These are phyloP conservation scores for Hypoxylon fuscum DNA, from an alignment of 495 filamentous ascomycete genomes.

Conservation along the genomic window DNA sequence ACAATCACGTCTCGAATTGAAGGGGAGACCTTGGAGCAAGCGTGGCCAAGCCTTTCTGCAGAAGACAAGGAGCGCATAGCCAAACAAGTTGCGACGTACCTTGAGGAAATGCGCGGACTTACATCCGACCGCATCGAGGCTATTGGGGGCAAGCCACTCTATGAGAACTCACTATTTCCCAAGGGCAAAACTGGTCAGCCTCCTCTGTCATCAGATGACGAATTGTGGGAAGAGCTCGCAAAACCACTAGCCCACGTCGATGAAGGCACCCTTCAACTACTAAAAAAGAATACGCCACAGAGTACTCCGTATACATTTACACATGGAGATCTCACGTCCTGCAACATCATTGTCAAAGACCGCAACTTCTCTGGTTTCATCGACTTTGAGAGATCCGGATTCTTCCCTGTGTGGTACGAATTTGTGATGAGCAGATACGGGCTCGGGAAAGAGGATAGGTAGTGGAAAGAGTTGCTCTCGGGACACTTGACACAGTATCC, in stretches of 20 bases:
- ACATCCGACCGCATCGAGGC: slow-evolving; percentile 3
- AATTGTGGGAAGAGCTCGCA: neutral
- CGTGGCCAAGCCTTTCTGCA: no score
- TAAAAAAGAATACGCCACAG: neutral
- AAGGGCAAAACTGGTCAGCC: neutral
- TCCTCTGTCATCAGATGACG: slow-evolving; percentile 1
- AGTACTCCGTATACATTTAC: slow-evolving; percentile 5
- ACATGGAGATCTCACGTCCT: slow-evolving; percentile 1
- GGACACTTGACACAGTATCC: neutral
- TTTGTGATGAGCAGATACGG: neutral
- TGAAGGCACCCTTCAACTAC: neutral
- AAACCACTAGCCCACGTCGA: neutral
- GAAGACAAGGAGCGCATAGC: no score
- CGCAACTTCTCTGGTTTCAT: slow-evolving; percentile 6
- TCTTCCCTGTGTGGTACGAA: slow-evolving; percentile 7
- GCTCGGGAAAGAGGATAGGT: neutral
- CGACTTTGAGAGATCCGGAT: slow-evolving; percentile 5
- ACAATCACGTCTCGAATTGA: no score
- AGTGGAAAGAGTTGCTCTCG: slow-evolving; percentile 5
- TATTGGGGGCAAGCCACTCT: neutral
- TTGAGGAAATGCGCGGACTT: neutral
- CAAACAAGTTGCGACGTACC: no score
- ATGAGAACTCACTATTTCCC: neutral
- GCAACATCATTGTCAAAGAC: slow-evolving; percentile 10
- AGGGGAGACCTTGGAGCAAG: no score